These are phyloP conservation scores for Erysimum cheiranthoides DNA, from an alignment of 345 rosid genomes.

Conservation along the genomic window DNA sequence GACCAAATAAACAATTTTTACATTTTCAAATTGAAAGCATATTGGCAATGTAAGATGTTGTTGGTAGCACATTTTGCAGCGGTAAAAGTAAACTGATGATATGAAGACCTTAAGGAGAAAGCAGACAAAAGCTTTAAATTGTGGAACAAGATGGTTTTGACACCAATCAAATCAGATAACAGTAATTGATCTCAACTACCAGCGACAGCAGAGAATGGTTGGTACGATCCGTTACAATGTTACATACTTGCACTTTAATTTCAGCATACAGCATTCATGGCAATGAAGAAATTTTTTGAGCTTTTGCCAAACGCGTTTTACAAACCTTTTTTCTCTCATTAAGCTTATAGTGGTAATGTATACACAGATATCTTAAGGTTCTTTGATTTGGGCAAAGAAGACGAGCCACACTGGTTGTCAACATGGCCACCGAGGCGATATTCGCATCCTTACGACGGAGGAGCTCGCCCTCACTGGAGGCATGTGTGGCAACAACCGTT, in stretches of 20 bases:
- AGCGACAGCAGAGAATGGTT: not conserved
- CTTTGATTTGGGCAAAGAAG: not conserved
- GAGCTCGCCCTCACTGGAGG: conserved; percentile 68
- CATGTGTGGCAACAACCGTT: conserved; percentile 66
- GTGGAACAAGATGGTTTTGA: not conserved
- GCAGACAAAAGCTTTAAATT: not conserved
- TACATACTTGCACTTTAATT: conserved; percentile 1
- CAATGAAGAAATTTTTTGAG: not conserved
- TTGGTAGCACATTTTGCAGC: not conserved
- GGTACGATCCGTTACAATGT: conserved; percentile 4
- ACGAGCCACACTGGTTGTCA: not conserved
- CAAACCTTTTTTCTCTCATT: not conserved
- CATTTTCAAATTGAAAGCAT: conserved; percentile 25
- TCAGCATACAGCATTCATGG: not conserved
- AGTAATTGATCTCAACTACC: not conserved
- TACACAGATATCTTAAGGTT: not conserved
- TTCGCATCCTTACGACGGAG: conserved; percentile 70
- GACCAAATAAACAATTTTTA: conserved; percentile 39
- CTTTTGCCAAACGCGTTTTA: conserved; percentile 33
- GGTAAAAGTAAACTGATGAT: not conserved
- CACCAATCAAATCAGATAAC: not conserved
- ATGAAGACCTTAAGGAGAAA: not conserved
- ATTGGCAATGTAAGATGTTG: not conserved
- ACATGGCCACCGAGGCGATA: conserved; percentile 77
- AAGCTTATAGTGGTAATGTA: not conserved